Conservation (phyloP, 106 monocot genomes). For the Amphibolis antarctica region DNA sequence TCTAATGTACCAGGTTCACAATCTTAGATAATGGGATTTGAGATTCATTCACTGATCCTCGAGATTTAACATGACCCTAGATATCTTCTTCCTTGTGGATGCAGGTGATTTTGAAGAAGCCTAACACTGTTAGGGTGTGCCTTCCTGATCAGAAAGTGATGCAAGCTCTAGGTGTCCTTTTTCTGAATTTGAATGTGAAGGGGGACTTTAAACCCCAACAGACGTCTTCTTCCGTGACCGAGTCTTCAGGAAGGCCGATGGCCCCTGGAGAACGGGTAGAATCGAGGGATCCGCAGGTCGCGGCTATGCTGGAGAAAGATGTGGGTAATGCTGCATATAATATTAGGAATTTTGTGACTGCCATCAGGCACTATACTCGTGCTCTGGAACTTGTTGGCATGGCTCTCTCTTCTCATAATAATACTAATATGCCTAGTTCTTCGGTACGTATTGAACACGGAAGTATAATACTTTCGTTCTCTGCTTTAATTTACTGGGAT, state of each 20-base stretch:
- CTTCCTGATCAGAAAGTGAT: conserved; percentile 8
- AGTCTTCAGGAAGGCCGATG: not conserved
- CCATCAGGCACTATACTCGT: conserved; percentile 4
- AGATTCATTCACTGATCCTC: too few species aligned
- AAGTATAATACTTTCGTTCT: too few species aligned
- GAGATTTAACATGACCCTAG: too few species aligned
- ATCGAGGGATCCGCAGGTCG: not conserved
- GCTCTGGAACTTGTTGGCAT: conserved; percentile 4
- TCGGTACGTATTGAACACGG: too few species aligned
- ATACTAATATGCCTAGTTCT: not conserved
- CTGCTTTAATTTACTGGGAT: too few species aligned
- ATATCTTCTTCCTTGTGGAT: too few species aligned
- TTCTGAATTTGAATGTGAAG: conserved; percentile 1
- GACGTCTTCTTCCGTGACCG: not conserved
- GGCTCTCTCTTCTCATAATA: not conserved
- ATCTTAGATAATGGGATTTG: too few species aligned
- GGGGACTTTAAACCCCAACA: too few species aligned
- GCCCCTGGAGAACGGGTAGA: not conserved
- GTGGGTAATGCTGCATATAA: conserved; percentile 9
- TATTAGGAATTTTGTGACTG: conserved; percentile 7
- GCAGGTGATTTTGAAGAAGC: conserved; percentile 1
- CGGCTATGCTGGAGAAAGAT: conserved; percentile 8
- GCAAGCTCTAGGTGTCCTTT: not conserved
- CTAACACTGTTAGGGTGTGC: conserved; percentile 1
- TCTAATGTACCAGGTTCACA: too few species aligned